A percentile compares a stretch with the other conserved stretches of the same genome.
Conservation (phyloP, 2,329 filamentous ascomycete species). For the Aspergillus neoniger region DNA sequence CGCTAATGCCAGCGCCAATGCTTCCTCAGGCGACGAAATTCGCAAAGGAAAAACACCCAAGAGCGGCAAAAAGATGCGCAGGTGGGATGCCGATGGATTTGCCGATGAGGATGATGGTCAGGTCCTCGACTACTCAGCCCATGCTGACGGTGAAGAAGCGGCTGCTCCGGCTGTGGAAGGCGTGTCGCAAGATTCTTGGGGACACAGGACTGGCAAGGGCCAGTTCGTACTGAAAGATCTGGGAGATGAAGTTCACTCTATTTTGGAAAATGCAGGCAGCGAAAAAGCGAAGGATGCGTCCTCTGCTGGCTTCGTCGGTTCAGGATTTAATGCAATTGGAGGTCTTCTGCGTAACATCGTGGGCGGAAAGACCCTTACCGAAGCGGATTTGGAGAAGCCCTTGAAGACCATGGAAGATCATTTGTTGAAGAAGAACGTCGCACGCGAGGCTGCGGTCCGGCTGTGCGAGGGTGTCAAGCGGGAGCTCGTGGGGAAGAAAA, state of each 20-base stretch:
- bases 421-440: conserved; percentile 91
- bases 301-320: conserved; percentile 69
- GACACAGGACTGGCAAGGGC: conserved; percentile 78
- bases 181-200: conserved; percentile 80
- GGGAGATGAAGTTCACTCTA: conserved; percentile 88
- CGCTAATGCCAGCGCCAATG: conserved; percentile 49
- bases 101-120: conserved; percentile 80
- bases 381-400: conserved; percentile 85
- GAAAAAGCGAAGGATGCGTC: conserved; percentile 54
- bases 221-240: conserved; percentile 93
- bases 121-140: conserved; percentile 85
- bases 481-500: conserved; percentile 87
- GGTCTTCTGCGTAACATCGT: conserved; percentile 93
- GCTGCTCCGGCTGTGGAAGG: conserved; percentile 66
- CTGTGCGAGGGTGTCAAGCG: conserved; percentile 89
- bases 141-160: conserved; percentile 57
- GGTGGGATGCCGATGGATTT: conserved; percentile 87
- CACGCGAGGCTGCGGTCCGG: conserved; percentile 86
- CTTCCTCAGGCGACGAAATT: conserved; percentile 81
- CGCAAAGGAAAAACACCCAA: conserved; percentile 58
- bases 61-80: conserved; percentile 78
- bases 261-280: conserved; percentile 77
- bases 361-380: conserved; percentile 87
- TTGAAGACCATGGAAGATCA: conserved; percentile 97
- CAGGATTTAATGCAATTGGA: conserved; percentile 78